Evolutionary conservation across 345 rosid genomes (phyloP), one percentile per base, ranked within the genome.

Genomic region (Arabis hirsuta): DNA sequence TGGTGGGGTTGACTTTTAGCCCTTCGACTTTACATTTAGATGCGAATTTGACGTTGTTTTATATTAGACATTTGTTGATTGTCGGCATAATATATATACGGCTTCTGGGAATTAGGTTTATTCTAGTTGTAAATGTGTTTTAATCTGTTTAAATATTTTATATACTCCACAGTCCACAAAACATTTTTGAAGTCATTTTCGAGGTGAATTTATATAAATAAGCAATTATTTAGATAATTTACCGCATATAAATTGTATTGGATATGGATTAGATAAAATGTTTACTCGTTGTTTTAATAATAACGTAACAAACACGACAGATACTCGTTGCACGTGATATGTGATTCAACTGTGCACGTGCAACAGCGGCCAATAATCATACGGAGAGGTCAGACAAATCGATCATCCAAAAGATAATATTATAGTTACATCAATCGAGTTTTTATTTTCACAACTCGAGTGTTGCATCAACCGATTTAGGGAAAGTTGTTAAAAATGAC

Each of bases 1-100:
- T 54, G 9, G 16, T 46, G 70, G 63, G 58, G 74, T 76, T 76
- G 79, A 76, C 79, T 58, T 51, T 51, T 59, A 20, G 60, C 47
- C 51, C 12, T 34, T 50, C 12, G 46, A 50, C 60, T 53, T 74
- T 27, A 67, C 62, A 29, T 12, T 67, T 45, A 31, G 69, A 44
- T 43, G 64, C 5, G 12, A 53, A 61, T 45, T 54, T 61, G 73
- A 74, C 67, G 58, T 67, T 31, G 31, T 67, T 67, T 67, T 50
- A 34, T 16, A 51, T 53, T 34, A 44, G 34, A 0, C 42, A 10
- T 34, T 9, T 26, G 56, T 38, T 62, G n/a, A 45, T 12, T 45
- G 79, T 69, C 59, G 69, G 69, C 79, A 61, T 68, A 45, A 11
- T 34, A 26, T 6, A 60, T 8, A 62, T 69, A 16, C 16, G 70